phyloP scores from a whole-genome alignment of 495 filamentous ascomycete species.

The Friedmanniomyces simplex region DNA sequence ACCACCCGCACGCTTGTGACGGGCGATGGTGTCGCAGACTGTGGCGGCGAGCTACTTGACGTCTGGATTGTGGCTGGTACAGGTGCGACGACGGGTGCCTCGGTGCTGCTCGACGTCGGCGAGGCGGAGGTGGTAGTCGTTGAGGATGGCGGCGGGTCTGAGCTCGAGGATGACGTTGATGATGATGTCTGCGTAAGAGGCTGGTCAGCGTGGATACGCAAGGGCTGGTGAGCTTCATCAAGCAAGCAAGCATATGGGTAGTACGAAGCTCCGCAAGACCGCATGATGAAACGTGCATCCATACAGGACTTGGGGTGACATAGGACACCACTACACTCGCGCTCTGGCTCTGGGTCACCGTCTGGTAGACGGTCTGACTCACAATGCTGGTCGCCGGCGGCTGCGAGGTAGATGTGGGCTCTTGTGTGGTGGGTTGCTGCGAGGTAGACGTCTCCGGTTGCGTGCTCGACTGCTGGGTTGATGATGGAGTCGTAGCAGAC shows the following conservation, averaged over 20 bases:
- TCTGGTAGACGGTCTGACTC: slow-evolving; percentile 16
- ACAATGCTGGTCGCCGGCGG: slow-evolving; percentile 7
- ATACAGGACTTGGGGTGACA: slow-evolving; percentile 15
- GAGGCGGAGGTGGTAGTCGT: not conserved
- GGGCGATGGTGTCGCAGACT: not conserved
- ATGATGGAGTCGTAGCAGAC: not conserved
- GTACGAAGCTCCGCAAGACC: slow-evolving; percentile 6
- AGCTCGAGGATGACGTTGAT: not conserved
- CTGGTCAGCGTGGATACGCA: not conserved
- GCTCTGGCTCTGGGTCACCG: slow-evolving; percentile 12
- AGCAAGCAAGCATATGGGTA: not conserved
- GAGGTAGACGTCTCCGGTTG: not conserved
- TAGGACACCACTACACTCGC: slow-evolving; percentile 16
- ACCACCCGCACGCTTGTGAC: slow-evolving; percentile 11
- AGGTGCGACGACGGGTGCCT: not conserved
- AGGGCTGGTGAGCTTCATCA: not conserved
- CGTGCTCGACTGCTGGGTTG: slow-evolving; percentile 8
- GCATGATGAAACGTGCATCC: slow-evolving; percentile 15
- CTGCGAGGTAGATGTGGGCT: not conserved
- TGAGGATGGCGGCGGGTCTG: not conserved
- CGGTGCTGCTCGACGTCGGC: not conserved
- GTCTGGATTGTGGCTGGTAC: not conserved
- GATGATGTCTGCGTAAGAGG: slow-evolving; percentile 1
- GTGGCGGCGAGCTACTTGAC: not conserved
- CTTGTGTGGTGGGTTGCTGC: not conserved